phyloP scores from a whole-genome alignment of 139 green algal genomes.

The Volvox africanus region DNA sequence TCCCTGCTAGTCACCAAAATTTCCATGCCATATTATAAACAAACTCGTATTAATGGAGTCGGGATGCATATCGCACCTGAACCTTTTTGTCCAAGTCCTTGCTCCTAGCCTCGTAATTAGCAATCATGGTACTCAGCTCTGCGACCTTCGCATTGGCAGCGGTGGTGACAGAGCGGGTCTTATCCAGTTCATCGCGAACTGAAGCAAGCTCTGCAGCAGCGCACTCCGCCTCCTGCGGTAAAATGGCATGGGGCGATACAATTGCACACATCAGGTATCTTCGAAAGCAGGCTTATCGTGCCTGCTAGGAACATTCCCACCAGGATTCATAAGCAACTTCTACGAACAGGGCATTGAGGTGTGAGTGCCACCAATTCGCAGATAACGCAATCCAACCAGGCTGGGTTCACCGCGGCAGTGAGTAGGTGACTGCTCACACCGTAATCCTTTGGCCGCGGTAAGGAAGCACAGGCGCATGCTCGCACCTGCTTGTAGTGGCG shows the following conservation, averaged over 20 bases:
- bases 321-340: no score
- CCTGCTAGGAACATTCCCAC: no score
- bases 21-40: no score
- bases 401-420: background rate
- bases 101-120: background rate
- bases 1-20: no score
- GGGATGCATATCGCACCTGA: constrained; percentile 28
- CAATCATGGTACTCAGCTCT: background rate
- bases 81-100: constrained; percentile 23
- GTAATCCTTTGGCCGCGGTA: background rate
- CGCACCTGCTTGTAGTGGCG: constrained; percentile 43
- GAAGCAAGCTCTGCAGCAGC: background rate
- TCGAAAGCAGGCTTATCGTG: no score
- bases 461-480: background rate
- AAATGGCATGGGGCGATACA: background rate
- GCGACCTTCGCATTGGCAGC: background rate
- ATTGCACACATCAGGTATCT: background rate
- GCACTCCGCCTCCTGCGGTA: constrained; percentile 22
- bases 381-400: background rate
- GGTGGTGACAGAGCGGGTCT: background rate
- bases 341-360: no score
- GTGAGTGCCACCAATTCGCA: no score
- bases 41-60: no score
- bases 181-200: background rate
- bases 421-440: background rate